These are phyloP conservation scores for Colletotrichum agaves DNA, from an alignment of 2,329 filamentous ascomycete genomes.

Conservation along the genomic window DNA sequence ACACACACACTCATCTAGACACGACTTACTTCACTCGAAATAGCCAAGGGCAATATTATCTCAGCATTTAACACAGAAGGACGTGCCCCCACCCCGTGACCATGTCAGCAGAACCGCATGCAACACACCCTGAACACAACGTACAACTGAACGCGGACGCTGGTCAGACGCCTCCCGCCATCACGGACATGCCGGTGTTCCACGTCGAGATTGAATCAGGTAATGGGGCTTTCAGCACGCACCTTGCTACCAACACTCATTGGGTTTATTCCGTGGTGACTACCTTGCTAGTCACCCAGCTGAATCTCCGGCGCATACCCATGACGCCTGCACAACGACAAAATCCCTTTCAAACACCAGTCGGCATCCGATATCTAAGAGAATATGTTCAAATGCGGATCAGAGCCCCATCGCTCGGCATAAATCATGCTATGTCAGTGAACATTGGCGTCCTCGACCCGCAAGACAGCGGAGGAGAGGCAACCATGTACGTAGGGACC, in stretches of 20 bases:
- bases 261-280: neutral
- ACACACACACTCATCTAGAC: no score
- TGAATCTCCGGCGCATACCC: neutral
- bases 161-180: neutral
- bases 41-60: no score
- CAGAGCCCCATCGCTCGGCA: neutral
- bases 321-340: neutral
- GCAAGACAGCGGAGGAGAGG: neutral
- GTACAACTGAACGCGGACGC: neutral
- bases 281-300: neutral
- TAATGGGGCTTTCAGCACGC: neutral
- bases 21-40: no score
- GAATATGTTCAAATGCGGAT: neutral
- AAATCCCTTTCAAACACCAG: neutral
- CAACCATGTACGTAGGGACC: neutral
- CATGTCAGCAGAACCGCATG: no score
- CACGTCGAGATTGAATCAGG: neutral
- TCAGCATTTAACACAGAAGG: no score
- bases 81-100: no score
- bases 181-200: neutral
- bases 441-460: neutral
- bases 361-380: neutral
- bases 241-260: neutral
- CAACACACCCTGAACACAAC: neutral
- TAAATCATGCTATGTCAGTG: neutral